phyloP scores from a whole-genome alignment of 73 alveolate genomes.

The Stentor roeselii region DNA sequence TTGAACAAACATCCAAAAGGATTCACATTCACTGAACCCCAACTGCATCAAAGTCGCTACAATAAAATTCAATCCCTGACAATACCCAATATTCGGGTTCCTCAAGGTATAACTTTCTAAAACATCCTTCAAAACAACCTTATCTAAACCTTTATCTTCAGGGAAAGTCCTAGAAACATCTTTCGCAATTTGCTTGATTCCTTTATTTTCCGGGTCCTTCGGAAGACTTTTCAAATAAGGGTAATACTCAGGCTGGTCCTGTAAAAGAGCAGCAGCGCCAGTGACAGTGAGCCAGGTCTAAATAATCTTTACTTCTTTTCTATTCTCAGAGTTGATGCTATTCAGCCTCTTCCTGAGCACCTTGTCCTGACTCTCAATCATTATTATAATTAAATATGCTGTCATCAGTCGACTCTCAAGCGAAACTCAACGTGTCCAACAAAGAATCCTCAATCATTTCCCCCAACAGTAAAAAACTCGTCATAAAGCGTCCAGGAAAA shows the following conservation, averaged over 20 bases:
- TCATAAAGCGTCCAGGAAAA: no score
- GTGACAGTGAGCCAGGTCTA: conserved; percentile 5
- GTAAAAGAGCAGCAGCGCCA: background rate
- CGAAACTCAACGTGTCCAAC: no score
- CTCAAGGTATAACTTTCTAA: conserved; percentile 70
- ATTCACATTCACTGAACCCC: conserved; percentile 74
- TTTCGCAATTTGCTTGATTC: conserved; percentile 63
- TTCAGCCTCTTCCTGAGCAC: no score
- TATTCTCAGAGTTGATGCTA: background rate
- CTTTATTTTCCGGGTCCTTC: background rate
- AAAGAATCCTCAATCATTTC: no score
- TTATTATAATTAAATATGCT: no score
- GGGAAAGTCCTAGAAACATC: conserved; percentile 90
- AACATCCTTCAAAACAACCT: conserved; percentile 49
- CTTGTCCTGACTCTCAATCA: no score
- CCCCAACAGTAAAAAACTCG: no score
- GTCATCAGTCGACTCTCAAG: no score
- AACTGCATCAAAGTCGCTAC: conserved; percentile 62
- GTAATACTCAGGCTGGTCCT: conserved; percentile 8
- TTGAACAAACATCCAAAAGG: conserved; percentile 78
- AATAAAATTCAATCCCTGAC: conserved; percentile 86
- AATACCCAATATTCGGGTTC: conserved; percentile 84
- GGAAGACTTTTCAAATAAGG: background rate
- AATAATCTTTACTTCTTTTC: background rate
- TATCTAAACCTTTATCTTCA: conserved; percentile 55